A percentile compares a stretch with the other conserved stretches of the same genome.
These are phyloP conservation scores for Auxenochlorella pyrenoidosa DNA, from an alignment of 139 green algal species.

Conservation along the genomic window DNA sequence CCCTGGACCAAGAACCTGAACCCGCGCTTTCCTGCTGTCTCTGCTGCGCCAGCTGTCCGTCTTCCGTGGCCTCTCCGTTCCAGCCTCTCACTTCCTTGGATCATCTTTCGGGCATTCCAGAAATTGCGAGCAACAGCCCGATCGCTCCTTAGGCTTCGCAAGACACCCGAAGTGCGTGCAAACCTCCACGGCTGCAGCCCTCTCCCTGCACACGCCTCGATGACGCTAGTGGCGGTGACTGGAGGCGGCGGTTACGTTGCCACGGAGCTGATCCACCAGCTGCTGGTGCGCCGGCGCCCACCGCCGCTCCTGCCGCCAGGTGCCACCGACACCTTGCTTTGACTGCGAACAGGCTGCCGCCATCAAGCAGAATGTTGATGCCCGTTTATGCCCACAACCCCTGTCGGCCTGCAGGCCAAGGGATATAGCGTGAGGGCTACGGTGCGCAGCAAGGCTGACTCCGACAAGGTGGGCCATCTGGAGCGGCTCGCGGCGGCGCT, in stretches of 20 bases:
- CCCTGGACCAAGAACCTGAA: too few species aligned
- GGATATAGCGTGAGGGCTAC: constrained; percentile 63
- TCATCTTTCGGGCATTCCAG: neutral
- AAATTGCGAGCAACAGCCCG: neutral
- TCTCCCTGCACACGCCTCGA: neutral
- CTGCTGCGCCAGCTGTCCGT: neutral
- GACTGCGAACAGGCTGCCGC: too few species aligned
- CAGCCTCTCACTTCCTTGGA: neutral
- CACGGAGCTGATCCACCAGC: constrained; percentile 54
- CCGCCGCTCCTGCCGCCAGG: neutral
- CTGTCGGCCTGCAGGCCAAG: constrained; percentile 5
- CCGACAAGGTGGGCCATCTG: constrained; percentile 32
- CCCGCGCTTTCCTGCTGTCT: neutral
- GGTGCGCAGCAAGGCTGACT: constrained; percentile 30
- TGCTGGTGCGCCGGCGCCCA: constrained; percentile 32
- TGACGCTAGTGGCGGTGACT: constrained; percentile 45
- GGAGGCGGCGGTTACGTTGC: constrained; percentile 59
- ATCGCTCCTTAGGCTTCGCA: neutral
- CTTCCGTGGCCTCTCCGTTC: neutral
- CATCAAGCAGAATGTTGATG: neutral
- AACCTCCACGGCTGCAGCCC: neutral
- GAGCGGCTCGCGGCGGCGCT: constrained; percentile 41
- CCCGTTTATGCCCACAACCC: neutral
- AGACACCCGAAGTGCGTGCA: neutral
- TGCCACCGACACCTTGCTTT: neutral